Evolutionary conservation across 2,329 filamentous ascomycete species (phyloP), one percentile per base, ranked within the genome.

Genomic region (Curvularia hawaiiensis): DNA sequence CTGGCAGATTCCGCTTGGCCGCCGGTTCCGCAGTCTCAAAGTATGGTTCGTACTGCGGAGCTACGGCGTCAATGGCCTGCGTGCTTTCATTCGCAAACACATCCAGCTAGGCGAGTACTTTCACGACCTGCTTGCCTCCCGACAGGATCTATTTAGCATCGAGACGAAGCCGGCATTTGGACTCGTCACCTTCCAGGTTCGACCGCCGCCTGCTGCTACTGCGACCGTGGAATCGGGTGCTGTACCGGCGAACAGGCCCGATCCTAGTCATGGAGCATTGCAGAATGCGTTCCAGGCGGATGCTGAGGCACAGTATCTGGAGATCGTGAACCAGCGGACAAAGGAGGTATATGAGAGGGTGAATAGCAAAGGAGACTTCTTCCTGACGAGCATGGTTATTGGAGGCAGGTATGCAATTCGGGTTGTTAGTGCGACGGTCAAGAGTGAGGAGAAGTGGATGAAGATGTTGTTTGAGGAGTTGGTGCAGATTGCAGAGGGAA

Each of bases 1-100:
- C 81, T 98, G 94, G 94, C 92, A 97, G 79, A 96, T 98, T 69
- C 92, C 94, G 0, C 87, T 98, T 0, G 94, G 94, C 9, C 84
- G 94, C 3, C 84, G 94, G 16, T 98, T 98, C 83, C 85, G 94
- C 59, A 87, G 89, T 3, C 79, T 98, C 56, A 98, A 98, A 80
- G 88, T 97, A 62, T 98, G 94, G 94, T 97, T 97, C 73, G 92
- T 98, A 8, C 80, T 97, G 68, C 84, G 94, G 44, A 88, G 85
- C 43, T 97, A 92, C 72, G 94, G 94, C 0, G 79, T 96, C 50
- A 82, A 83, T 30, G 94, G 93, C 0, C 77, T 98, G 69, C 88
- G 87, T 65, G 83, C 79, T 4, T 90, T 96, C 68, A 87, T 97
- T 61, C 82, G 86, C 33, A 85, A 85, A 41, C 88, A 90, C 26